Percentiles rank a stretch among this genome's conserved stretches.
phyloP scores from a whole-genome alignment of 768 basidiomycete genomes.

The Leccinum subtestaceum region DNA sequence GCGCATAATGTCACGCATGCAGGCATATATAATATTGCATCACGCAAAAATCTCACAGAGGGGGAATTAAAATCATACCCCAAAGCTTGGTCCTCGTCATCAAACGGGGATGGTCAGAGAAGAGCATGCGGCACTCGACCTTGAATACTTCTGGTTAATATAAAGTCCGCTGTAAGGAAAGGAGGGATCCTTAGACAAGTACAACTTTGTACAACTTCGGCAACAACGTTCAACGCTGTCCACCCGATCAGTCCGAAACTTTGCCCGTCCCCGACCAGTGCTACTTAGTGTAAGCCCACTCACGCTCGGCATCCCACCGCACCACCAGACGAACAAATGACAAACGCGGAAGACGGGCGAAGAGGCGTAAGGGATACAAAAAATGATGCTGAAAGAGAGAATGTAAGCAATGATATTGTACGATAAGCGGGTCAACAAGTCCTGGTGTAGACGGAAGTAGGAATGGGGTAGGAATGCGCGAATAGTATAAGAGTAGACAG shows the following conservation, averaged over 20 bases:
- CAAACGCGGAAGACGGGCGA: conserved; percentile 5
- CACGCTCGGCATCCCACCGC: not conserved
- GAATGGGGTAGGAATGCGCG: conserved; percentile 21
- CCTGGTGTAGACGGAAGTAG: conserved; percentile 20
- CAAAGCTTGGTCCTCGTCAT: not conserved
- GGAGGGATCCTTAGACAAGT: conserved; percentile 8
- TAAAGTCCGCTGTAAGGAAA: conserved; percentile 17
- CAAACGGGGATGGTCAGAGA: not conserved
- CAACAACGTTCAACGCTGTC: conserved; percentile 14
- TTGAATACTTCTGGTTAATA: conserved; percentile 12
- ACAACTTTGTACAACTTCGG: conserved; percentile 10
- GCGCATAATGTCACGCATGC: too few relatives aligned
- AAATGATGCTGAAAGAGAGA: conserved; percentile 16
- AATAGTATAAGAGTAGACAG: conserved; percentile 26
- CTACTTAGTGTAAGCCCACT: not conserved
- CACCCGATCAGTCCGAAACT: conserved; percentile 6
- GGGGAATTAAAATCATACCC: not conserved
- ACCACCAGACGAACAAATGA: conserved; percentile 3
- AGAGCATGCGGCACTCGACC: not conserved
- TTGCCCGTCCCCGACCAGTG: not conserved
- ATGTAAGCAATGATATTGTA: conserved; percentile 32
- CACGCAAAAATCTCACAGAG: not conserved
- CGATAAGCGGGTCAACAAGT: conserved; percentile 29
- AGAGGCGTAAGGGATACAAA: conserved; percentile 14
- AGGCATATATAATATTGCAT: too few relatives aligned